phyloP scores from a whole-genome alignment of 495 filamentous ascomycete species.

The Chaetomium fimeti region DNA sequence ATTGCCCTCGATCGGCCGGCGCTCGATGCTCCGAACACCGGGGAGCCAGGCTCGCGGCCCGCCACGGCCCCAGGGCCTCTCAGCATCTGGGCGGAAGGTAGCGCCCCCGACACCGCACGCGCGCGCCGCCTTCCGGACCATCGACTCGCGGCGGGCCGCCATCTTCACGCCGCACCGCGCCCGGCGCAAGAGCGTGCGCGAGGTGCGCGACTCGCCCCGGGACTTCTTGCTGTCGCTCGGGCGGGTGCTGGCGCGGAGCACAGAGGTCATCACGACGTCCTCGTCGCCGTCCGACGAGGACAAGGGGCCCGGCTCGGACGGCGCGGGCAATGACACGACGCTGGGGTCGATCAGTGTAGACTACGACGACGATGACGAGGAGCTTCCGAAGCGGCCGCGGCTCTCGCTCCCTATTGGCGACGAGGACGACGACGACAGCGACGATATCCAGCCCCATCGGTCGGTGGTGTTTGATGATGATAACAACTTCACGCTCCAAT shows the following conservation, averaged over 20 bases:
- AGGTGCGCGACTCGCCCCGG: constrained; percentile 73
- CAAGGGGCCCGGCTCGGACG: constrained; percentile 1
- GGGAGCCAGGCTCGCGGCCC: constrained; percentile 26
- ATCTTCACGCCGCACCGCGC: constrained; percentile 63
- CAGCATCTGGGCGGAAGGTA: constrained; percentile 40
- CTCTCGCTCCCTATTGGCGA: constrained; percentile 68
- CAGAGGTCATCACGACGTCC: constrained; percentile 53
- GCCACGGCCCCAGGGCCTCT: constrained; percentile 29
- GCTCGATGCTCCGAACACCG: constrained; percentile 31
- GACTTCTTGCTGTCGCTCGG: constrained; percentile 67
- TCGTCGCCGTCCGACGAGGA: constrained; percentile 46
- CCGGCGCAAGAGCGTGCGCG: constrained; percentile 63
- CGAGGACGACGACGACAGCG: constrained; percentile 54
- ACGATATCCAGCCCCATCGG: constrained; percentile 60
- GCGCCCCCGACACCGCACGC: constrained; percentile 64
- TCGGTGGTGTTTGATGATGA: constrained; percentile 67
- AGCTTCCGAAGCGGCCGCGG: constrained; percentile 59
- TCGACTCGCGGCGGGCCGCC: constrained; percentile 71
- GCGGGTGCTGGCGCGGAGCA: constrained; percentile 60
- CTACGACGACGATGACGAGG: constrained; percentile 66
- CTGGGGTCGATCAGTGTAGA: constrained; percentile 36
- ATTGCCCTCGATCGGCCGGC: constrained; percentile 30
- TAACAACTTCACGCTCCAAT: constrained; percentile 64
- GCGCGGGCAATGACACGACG: constrained; percentile 21
- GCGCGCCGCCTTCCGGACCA: constrained; percentile 59